A percentile compares a stretch with the other conserved stretches of the same genome.
Conservation (phyloP, 2,329 filamentous ascomycete species). For the Colletotrichum somersetense region DNA sequence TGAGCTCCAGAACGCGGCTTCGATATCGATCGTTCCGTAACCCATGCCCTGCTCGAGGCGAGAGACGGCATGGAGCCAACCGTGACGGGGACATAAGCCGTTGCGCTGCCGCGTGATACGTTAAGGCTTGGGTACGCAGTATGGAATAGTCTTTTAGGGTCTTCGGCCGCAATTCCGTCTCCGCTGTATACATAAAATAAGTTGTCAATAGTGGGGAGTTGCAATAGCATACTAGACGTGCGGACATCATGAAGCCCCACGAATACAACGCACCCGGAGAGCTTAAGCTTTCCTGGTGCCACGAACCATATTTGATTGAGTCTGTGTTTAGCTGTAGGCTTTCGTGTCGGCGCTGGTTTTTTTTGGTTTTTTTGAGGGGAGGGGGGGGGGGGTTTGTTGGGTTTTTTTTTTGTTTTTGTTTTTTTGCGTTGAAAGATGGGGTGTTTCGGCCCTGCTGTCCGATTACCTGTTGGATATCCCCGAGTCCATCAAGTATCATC, state of each 20-base stretch:
- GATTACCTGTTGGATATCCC: neutral
- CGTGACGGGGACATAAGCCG: no score
- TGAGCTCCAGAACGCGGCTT: no score
- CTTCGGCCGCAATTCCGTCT: neutral
- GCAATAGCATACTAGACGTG: neutral
- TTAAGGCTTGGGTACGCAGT: neutral
- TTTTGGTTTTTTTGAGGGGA: neutral
- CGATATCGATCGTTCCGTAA: no score
- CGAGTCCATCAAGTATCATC: neutral
- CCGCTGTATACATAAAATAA: neutral
- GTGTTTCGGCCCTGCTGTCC: no score
- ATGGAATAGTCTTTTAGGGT: neutral
- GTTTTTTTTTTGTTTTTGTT: no score
- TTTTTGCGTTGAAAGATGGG: neutral
- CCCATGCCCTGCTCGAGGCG: no score
- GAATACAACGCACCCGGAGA: neutral
- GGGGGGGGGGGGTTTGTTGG: no score
- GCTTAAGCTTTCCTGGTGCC: neutral
- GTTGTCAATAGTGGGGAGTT: neutral
- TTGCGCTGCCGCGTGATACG: no score
- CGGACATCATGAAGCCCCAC: neutral
- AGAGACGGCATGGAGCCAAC: no score
- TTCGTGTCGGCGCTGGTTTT: neutral
- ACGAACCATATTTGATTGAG: neutral
- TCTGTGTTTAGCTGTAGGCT: neutral